Evolutionary conservation across 164 flowering plant genomes (phyloP).

Genomic region (Vitis rupestris): DNA sequence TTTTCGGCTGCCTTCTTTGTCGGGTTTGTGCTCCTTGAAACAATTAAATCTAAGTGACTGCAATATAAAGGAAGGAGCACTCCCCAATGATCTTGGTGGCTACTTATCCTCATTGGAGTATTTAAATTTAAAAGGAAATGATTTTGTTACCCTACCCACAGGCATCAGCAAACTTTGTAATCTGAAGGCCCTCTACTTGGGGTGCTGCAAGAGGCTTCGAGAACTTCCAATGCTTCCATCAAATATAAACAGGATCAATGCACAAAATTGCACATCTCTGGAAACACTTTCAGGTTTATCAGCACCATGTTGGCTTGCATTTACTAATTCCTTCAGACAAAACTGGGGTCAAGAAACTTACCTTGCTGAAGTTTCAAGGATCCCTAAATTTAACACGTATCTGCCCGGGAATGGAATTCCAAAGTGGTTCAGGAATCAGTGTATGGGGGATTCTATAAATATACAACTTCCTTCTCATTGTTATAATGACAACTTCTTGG

Average conservation of each 20-base stretch:
- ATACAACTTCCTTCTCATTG: background rate
- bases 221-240: slow-evolving; percentile 6
- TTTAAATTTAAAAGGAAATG: slow-evolving; percentile 1
- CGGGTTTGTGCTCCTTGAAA: background rate
- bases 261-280: too few relatives aligned
- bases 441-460: background rate
- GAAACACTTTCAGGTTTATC: too few relatives aligned
- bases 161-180: slow-evolving; percentile 2
- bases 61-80: background rate
- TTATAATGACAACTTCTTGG: background rate
- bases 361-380: too few relatives aligned
- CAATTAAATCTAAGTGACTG: background rate
- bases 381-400: too few relatives aligned
- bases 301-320: too few relatives aligned
- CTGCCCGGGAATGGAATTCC: slow-evolving; percentile 14
- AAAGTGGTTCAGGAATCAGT: slow-evolving; percentile 4
- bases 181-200: background rate
- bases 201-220: background rate
- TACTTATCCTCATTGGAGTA: background rate
- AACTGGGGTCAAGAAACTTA: too few relatives aligned
- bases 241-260: background rate
- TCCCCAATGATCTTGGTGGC: background rate
- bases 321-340: too few relatives aligned
- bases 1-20: background rate
- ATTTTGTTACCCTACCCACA: background rate